These are phyloP conservation scores for Triglochin maritima DNA, from an alignment of 106 monocot species.

Conservation along the genomic window DNA sequence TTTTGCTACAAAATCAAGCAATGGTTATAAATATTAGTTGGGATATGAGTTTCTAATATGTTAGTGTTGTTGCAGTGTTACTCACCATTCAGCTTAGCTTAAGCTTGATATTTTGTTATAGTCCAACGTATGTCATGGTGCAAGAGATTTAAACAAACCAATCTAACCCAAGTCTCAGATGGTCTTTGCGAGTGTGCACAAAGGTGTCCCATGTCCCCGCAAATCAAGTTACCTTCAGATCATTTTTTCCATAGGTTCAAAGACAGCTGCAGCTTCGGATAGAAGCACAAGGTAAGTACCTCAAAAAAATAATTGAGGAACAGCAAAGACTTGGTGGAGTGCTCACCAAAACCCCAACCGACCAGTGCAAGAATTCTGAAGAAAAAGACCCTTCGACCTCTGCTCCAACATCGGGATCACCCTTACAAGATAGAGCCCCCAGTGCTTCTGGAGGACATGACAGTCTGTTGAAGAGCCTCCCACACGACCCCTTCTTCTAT, in stretches of 20 bases:
- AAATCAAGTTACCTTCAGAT: too few species aligned
- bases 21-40: too few species aligned
- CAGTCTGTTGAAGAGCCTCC: constrained; percentile 17
- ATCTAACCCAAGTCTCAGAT: too few species aligned
- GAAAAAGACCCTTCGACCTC: constrained; percentile 4
- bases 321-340: constrained; percentile 57
- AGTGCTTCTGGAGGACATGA: constrained; percentile 4
- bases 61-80: too few species aligned
- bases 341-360: constrained; percentile 26
- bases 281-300: constrained; percentile 91
- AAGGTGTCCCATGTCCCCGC: too few species aligned
- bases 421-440: constrained; percentile 19
- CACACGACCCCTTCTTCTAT: constrained; percentile 26
- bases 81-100: too few species aligned
- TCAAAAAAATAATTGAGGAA: constrained; percentile 91
- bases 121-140: too few species aligned
- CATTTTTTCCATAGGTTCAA: constrained; percentile 46
- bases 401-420: constrained; percentile 34
- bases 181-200: too few species aligned
- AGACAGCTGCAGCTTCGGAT: constrained; percentile 92
- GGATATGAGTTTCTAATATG: too few species aligned
- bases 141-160: too few species aligned
- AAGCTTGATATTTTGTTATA: too few species aligned
- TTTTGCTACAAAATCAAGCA: not conserved
- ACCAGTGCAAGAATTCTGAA: constrained; percentile 4